A percentile compares a stretch with the other conserved stretches of the same genome.
phyloP scores from a whole-genome alignment of 164 flowering plant species.

The Kingdonia uniflora region DNA sequence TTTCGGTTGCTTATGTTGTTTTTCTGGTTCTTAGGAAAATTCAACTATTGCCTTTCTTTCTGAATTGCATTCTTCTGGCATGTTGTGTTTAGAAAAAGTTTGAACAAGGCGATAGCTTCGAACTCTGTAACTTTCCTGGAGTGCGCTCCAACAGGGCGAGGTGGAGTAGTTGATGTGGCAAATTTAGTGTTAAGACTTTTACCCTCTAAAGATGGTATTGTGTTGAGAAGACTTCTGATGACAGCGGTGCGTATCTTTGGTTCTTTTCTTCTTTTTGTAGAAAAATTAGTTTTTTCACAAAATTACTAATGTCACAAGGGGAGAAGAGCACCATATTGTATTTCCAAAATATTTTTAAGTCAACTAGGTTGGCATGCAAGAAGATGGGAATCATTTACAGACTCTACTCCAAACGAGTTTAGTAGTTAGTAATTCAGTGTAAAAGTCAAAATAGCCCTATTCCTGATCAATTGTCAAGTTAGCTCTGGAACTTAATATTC shows the following conservation, averaged over 20 bases:
- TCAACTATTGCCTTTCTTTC: neutral
- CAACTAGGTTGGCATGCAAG: too few species aligned
- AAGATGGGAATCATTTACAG: too few species aligned
- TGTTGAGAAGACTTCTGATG: constrained; percentile 76
- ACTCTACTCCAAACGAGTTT: too few species aligned
- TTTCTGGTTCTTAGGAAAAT: neutral
- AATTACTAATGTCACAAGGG: too few species aligned
- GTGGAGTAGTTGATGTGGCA: constrained; percentile 36
- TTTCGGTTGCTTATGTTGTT: neutral
- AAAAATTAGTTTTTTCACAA: too few species aligned
- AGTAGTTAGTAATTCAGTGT: too few species aligned
- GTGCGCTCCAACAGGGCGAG: constrained; percentile 13
- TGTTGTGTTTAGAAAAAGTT: constrained; percentile 37
- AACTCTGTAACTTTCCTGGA: constrained; percentile 3
- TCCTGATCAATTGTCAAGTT: too few species aligned
- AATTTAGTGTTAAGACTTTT: constrained; percentile 57
- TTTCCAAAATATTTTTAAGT: too few species aligned
- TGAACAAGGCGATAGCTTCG: constrained; percentile 15
- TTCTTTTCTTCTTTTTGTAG: neutral
- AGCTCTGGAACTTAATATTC: too few species aligned
- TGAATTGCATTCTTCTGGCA: neutral
- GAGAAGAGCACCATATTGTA: too few species aligned
- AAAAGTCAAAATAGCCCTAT: too few species aligned
- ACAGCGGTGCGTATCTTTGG: constrained; percentile 61
- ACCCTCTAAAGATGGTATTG: constrained; percentile 74